These are phyloP conservation scores for Colletotrichum tanaceti DNA, from an alignment of 2,329 filamentous ascomycete genomes.

Conservation along the genomic window DNA sequence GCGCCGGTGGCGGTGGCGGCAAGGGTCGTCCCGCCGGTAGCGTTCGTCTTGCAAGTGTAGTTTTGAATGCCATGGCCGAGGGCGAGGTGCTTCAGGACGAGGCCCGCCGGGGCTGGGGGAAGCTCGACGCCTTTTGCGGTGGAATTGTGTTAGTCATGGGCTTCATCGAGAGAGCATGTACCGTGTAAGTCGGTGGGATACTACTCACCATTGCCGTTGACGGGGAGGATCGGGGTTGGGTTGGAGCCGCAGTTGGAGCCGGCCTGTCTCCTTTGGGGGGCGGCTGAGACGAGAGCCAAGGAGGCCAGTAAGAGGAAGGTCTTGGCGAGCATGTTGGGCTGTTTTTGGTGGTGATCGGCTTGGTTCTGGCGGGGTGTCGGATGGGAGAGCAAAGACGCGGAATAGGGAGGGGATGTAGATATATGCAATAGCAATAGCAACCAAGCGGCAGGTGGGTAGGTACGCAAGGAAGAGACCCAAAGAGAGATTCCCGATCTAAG, in stretches of 20 bases:
- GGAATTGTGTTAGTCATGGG: slow-evolving; percentile 39
- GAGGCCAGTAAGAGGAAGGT: slow-evolving; percentile 50
- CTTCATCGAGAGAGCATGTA: not conserved
- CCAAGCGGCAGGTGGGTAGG: slow-evolving; percentile 14
- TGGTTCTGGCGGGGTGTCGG: slow-evolving; percentile 7
- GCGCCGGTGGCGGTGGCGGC: slow-evolving; percentile 61
- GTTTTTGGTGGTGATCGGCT: slow-evolving; percentile 20
- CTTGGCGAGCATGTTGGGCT: slow-evolving; percentile 45
- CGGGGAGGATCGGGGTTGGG: slow-evolving; percentile 52
- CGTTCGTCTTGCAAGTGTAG: slow-evolving; percentile 67
- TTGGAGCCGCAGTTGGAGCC: slow-evolving; percentile 41
- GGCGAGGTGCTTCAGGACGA: slow-evolving; percentile 64
- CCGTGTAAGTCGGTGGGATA: slow-evolving; percentile 43
- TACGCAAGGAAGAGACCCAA: slow-evolving; percentile 3
- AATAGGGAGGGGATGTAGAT: slow-evolving; percentile 14
- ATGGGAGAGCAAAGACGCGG: not conserved
- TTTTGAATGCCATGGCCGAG: slow-evolving; percentile 76
- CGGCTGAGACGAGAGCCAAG: slow-evolving; percentile 49
- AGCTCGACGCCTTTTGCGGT: slow-evolving; percentile 55
- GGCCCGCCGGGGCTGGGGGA: slow-evolving; percentile 52
- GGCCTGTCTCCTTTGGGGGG: slow-evolving; percentile 43
- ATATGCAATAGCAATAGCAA: slow-evolving; percentile 35
- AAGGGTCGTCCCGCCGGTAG: slow-evolving; percentile 44
- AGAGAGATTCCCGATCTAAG: slow-evolving; percentile 35
- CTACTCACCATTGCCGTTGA: slow-evolving; percentile 51